These are phyloP conservation scores for Calvatia gigantea DNA, from an alignment of 768 basidiomycete genomes.

Conservation along the genomic window DNA sequence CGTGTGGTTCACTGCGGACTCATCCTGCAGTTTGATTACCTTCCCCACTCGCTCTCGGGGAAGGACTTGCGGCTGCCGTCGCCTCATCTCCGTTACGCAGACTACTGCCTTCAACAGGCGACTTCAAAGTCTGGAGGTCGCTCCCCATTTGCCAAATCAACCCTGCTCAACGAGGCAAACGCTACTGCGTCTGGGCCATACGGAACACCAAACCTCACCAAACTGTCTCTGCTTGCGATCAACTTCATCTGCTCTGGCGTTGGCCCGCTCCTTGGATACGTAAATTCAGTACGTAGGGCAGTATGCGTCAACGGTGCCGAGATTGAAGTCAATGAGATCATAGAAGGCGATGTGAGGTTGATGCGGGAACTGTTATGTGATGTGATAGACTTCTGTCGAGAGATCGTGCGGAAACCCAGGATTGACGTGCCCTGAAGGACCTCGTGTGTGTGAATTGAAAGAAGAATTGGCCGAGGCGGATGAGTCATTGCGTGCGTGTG, in stretches of 20 bases:
- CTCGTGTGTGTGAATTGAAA: constrained; percentile 25
- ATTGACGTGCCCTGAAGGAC: constrained; percentile 31
- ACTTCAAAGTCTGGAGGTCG: constrained; percentile 51
- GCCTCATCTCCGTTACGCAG: not conserved
- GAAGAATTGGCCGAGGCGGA: constrained; percentile 19
- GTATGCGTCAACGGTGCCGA: constrained; percentile 78
- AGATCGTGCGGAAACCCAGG: constrained; percentile 41
- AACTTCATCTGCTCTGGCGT: constrained; percentile 65
- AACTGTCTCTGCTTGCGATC: constrained; percentile 62
- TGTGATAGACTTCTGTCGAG: constrained; percentile 42
- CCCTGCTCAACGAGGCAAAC: constrained; percentile 46
- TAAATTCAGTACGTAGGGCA: constrained; percentile 64
- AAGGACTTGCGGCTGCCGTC: not conserved
- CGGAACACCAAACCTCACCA: constrained; percentile 70
- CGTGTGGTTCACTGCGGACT: not conserved
- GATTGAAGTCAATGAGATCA: constrained; percentile 70
- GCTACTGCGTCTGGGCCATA: constrained; percentile 74
- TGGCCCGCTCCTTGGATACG: constrained; percentile 59
- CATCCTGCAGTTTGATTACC: not conserved
- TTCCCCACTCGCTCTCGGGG: not conserved
- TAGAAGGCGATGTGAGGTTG: constrained; percentile 58
- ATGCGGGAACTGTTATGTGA: constrained; percentile 27
- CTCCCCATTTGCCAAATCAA: constrained; percentile 27
- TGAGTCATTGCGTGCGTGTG: constrained; percentile 31
- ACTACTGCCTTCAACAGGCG: constrained; percentile 7